Evolutionary conservation across 192 early-diverging fungal genomes (phyloP).

Genomic region (Mortierella claussenii): DNA sequence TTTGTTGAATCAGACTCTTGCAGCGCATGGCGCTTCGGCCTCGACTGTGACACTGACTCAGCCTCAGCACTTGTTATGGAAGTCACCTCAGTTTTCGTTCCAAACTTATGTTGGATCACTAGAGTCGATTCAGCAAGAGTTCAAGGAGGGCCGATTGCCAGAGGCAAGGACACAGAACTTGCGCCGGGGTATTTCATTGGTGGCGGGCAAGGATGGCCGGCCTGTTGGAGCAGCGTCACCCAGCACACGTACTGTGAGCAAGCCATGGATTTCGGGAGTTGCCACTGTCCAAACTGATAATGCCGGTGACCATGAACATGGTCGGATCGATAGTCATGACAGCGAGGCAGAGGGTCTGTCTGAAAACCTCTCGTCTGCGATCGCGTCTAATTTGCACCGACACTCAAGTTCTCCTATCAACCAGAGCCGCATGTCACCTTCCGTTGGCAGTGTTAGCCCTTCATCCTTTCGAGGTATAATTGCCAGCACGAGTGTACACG

Average conservation of each 20-base stretch:
- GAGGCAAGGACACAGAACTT: conserved; percentile 56
- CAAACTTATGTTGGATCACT: conserved; percentile 55
- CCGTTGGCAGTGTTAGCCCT: conserved; percentile 37
- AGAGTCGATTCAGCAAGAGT: conserved; percentile 33
- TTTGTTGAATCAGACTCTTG: conserved; percentile 39
- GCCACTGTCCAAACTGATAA: conserved; percentile 22
- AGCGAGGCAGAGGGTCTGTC: conserved; percentile 43
- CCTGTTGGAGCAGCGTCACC: conserved; percentile 4
- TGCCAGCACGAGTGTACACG: conserved; percentile 2
- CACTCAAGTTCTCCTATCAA: conserved; percentile 44
- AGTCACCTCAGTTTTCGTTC: conserved; percentile 59
- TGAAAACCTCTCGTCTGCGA: conserved; percentile 31
- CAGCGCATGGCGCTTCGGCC: conserved; percentile 18
- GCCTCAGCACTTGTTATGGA: conserved; percentile 59
- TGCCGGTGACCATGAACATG: conserved; percentile 8
- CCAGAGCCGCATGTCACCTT: conserved; percentile 43
- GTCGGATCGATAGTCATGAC: conserved; percentile 38
- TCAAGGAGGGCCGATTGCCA: conserved; percentile 53
- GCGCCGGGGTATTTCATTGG: conserved; percentile 51
- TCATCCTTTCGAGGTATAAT: conserved; percentile 47
- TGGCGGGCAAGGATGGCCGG: conserved; percentile 54
- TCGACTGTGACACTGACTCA: conserved; percentile 46
- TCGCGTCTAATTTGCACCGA: conserved; percentile 21
- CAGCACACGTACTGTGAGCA: conserved; percentile 29
- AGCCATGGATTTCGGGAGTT: conserved; percentile 39